phyloP scores from a whole-genome alignment of 208 protist genomes.

The Trypanosoma scelopori region DNA sequence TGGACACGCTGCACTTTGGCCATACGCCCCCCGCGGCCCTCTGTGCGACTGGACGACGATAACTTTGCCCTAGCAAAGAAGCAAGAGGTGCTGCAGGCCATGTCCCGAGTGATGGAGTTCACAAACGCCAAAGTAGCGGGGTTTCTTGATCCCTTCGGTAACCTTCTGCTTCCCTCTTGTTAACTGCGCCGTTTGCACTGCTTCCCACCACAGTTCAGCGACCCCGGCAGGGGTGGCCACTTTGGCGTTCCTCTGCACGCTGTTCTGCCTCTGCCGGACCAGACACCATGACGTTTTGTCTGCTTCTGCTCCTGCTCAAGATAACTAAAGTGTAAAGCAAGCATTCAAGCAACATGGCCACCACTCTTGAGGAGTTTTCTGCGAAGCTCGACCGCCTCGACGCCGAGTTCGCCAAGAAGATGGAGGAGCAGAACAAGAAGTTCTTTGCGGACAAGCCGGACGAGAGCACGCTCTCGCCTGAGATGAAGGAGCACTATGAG shows the following conservation, averaged over 20 bases:
- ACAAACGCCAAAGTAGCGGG: conserved; percentile 34
- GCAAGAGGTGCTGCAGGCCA: conserved; percentile 36
- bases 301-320: conserved; percentile 1
- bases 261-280: too few relatives aligned
- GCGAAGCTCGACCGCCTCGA: conserved; percentile 91
- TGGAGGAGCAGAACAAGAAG: conserved; percentile 93
- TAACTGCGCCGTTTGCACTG: background rate
- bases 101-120: conserved; percentile 29
- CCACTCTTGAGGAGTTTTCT: conserved; percentile 86
- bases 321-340: background rate
- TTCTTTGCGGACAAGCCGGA: conserved; percentile 92
- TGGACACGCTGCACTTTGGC: background rate
- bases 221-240: too few relatives aligned
- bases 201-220: too few relatives aligned
- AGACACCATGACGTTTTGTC: background rate
- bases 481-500: conserved; percentile 93
- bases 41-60: conserved; percentile 7
- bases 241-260: too few relatives aligned
- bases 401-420: conserved; percentile 90
- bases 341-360: conserved; percentile 27
- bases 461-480: conserved; percentile 84
- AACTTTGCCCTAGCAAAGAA: conserved; percentile 33
- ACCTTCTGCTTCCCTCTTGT: conserved; percentile 21
- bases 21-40: conserved; percentile 13
- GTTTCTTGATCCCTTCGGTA: conserved; percentile 45